Conservation (phyloP, 306 rosid genomes). For the Gleditsia sinensis region DNA sequence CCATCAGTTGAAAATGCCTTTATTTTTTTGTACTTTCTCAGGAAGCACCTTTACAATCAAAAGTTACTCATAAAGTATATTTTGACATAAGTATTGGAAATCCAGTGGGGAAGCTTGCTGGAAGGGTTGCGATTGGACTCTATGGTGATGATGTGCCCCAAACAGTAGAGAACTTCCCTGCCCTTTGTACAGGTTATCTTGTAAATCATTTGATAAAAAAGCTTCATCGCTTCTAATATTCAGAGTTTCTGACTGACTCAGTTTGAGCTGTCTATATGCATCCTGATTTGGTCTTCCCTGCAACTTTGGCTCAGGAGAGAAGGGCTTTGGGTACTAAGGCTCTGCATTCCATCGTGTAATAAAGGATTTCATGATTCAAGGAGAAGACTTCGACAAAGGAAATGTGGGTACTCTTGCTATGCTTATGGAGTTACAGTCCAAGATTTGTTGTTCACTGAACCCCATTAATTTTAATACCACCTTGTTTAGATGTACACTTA, state of each 20-base stretch:
- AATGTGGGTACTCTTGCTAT: constrained; percentile 57
- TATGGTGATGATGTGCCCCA: constrained; percentile 98
- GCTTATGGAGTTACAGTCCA: not conserved
- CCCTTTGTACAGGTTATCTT: constrained; percentile 84
- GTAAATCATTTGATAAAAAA: not conserved
- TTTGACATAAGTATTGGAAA: constrained; percentile 88
- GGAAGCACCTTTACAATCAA: constrained; percentile 65
- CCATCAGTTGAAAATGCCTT: not conserved
- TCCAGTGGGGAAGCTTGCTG: constrained; percentile 90
- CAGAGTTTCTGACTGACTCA: not conserved
- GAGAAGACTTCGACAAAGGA: constrained; percentile 92
- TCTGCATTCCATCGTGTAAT: constrained; percentile 88
- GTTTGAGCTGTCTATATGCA: not conserved
- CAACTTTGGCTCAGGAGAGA: constrained; percentile 64
- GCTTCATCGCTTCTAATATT: not conserved
- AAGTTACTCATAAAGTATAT: constrained; percentile 84
- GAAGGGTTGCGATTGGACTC: constrained; percentile 87
- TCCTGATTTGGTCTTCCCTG: not conserved
- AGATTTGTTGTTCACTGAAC: not conserved
- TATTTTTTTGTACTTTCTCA: constrained; percentile 22
- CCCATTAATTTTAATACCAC: not conserved
- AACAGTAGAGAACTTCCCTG: constrained; percentile 87
- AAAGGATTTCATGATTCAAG: constrained; percentile 99
- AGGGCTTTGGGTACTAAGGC: constrained; percentile 89
- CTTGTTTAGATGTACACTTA: not conserved